Conservation (phyloP, 2,329 filamentous ascomycete species). For the Trichoderma citrinoviride region DNA sequence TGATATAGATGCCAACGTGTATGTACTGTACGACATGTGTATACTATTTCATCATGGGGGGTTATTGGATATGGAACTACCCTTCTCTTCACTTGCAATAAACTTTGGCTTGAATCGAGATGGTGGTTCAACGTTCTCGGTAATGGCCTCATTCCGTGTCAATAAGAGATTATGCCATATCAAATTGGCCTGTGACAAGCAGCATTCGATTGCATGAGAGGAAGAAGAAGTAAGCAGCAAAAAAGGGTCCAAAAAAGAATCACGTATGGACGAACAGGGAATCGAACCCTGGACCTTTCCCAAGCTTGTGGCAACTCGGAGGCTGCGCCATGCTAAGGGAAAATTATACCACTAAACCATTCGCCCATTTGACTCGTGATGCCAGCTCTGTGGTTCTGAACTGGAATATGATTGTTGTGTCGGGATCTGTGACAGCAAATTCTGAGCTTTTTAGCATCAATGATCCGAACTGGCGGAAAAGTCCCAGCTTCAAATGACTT, state of each 20-base stretch:
- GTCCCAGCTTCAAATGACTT: too few relatives aligned
- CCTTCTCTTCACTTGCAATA: neutral
- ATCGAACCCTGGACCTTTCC: constrained; percentile 25
- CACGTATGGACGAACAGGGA: constrained; percentile 23
- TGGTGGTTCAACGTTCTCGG: neutral
- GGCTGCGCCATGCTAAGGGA: constrained; percentile 17
- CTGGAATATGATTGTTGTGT: neutral
- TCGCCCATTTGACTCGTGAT: constrained; percentile 14
- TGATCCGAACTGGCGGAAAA: too few relatives aligned
- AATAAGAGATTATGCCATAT: too few relatives aligned
- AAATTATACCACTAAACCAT: constrained; percentile 23
- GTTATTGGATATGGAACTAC: constrained; percentile 3
- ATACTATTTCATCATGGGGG: neutral
- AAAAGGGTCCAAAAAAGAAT: constrained; percentile 3
- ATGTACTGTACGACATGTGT: constrained; percentile 12
- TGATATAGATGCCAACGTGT: neutral
- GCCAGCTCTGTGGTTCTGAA: neutral
- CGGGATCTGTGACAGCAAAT: too few relatives aligned
- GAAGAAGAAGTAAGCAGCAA: neutral
- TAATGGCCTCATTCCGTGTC: neutral
- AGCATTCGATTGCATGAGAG: neutral
- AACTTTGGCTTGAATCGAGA: neutral
- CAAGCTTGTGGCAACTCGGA: constrained; percentile 4
- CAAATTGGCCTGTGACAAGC: too few relatives aligned
- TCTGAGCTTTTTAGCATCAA: too few relatives aligned